phyloP scores from a whole-genome alignment of 768 basidiomycete species.

The Tulasnella sp. region DNA sequence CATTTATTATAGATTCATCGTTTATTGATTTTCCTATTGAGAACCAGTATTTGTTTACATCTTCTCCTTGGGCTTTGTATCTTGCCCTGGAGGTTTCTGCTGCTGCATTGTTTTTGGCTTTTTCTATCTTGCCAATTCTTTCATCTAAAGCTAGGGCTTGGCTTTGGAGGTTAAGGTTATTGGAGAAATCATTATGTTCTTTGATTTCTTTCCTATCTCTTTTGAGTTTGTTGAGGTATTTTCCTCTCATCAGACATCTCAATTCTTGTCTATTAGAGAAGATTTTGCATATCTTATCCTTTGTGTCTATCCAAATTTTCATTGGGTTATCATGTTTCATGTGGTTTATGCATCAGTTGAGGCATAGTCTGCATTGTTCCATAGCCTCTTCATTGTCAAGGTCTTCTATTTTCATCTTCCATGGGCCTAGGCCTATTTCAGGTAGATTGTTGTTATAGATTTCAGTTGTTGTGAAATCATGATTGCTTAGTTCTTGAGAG shows the following conservation, averaged over 20 bases:
- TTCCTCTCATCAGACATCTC: not conserved
- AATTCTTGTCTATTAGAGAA: not conserved
- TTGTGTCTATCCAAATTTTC: slow-evolving; percentile 2
- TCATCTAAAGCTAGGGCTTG: not conserved
- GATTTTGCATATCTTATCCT: not conserved
- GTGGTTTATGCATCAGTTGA: not conserved
- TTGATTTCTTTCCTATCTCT: not conserved
- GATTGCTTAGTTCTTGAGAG: slow-evolving; percentile 3
- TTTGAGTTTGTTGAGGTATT: not conserved
- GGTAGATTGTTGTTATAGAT: not conserved
- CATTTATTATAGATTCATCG: not conserved
- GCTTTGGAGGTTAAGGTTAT: not conserved
- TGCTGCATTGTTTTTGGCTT: not conserved
- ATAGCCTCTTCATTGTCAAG: not conserved
- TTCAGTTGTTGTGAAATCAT: not conserved
- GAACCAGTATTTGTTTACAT: slow-evolving; percentile 9
- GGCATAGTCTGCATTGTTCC: not conserved
- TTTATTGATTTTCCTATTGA: not conserved
- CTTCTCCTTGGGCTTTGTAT: slow-evolving; percentile 6
- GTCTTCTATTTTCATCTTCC: slow-evolving; percentile 6
- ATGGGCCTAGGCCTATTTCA: not conserved
- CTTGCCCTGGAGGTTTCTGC: not conserved
- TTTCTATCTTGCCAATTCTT: not conserved
- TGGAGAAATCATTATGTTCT: not conserved
- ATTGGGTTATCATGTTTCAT: not conserved